Percentiles rank a stretch among this genome's conserved stretches.
phyloP scores from a whole-genome alignment of 345 rosid genomes.

The Brassica rapa region DNA sequence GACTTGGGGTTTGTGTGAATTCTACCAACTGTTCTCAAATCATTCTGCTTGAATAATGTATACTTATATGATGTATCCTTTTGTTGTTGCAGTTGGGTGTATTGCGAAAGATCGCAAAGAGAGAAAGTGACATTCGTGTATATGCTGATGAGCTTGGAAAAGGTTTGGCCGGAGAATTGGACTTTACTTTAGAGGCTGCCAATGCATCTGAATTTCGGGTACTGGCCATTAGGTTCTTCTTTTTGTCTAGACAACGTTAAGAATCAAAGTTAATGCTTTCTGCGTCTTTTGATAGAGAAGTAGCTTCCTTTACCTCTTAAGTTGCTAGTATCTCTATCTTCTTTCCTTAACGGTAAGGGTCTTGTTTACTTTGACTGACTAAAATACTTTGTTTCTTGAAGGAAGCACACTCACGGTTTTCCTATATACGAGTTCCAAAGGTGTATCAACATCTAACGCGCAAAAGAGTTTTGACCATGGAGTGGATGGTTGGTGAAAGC shows the following conservation, averaged over 20 bases:
- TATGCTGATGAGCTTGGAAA: constrained; percentile 98
- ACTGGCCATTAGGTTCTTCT: constrained; percentile 19
- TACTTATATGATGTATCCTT: constrained; percentile 28
- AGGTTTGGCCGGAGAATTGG: constrained; percentile 93
- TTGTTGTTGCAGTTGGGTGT: constrained; percentile 67
- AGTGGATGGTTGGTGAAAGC: constrained; percentile 93
- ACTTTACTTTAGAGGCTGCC: constrained; percentile 82
- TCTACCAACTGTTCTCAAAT: background rate
- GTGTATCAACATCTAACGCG: constrained; percentile 59
- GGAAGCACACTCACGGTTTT: constrained; percentile 72
- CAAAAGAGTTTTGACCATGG: constrained; percentile 94
- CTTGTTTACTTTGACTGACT: constrained; percentile 31
- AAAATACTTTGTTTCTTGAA: constrained; percentile 44
- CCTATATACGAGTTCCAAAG: constrained; percentile 74
- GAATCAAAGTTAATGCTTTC: constrained; percentile 12
- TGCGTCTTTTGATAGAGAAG: constrained; percentile 5
- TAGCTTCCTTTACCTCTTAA: background rate
- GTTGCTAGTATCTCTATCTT: background rate
- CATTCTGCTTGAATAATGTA: constrained; percentile 20
- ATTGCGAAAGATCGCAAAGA: constrained; percentile 81
- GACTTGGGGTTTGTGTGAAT: constrained; percentile 74
- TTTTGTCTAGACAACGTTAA: constrained; percentile 3
- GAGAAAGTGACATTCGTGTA: constrained; percentile 78
- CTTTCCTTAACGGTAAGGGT: background rate
- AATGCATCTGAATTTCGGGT: constrained; percentile 86